Evolutionary conservation across 257 asterid species (phyloP).

Genomic region (Misopates orontium): DNA sequence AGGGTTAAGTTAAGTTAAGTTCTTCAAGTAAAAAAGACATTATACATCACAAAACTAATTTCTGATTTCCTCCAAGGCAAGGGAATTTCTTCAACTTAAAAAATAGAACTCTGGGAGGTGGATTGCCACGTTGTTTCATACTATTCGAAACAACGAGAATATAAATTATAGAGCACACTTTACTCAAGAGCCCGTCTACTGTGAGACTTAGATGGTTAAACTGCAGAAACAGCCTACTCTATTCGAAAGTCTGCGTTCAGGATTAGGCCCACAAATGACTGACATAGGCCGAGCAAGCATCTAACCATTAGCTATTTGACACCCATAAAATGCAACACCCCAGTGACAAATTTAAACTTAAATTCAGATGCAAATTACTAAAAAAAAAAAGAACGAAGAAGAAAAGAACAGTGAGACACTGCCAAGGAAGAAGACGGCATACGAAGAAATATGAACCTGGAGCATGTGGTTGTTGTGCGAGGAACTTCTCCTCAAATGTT

Average conservation of each 20-base stretch:
- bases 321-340: constrained; percentile 9
- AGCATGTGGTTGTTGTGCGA: constrained; percentile 83
- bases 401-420: neutral
- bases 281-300: neutral
- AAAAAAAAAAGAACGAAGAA: too few species aligned
- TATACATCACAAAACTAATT: neutral
- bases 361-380: neutral
- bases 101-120: too few species aligned
- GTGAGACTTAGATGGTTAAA: neutral
- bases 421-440: neutral
- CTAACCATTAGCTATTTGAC: neutral
- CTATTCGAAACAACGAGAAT: constrained; percentile 1
- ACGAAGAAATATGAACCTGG: constrained; percentile 58
- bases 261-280: neutral
- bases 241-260: constrained; percentile 2
- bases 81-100: too few species aligned
- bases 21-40: neutral
- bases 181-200: neutral
- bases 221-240: constrained; percentile 8
- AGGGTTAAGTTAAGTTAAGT: neutral
- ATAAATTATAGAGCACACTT: constrained; percentile 4
- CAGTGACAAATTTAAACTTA: neutral
- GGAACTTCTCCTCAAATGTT: constrained; percentile 89
- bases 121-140: neutral
- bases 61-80: too few species aligned